phyloP scores from a whole-genome alignment of 306 rosid genomes.

The cucumber (Cucumis sativus) region DNA sequence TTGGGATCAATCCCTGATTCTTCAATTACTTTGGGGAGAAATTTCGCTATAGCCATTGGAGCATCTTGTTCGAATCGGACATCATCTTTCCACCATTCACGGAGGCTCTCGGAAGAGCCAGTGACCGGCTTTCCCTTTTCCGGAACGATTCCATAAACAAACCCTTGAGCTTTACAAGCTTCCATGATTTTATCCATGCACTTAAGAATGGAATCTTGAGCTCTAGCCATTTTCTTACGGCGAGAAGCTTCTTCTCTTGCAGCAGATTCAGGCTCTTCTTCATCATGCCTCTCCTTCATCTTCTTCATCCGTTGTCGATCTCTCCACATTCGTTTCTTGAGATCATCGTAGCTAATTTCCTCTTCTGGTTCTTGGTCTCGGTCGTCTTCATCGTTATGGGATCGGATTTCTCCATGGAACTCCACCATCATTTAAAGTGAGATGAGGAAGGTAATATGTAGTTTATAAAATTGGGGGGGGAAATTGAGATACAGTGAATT shows the following conservation, averaged over 20 bases:
- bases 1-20: constrained; percentile 3
- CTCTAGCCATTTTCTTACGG: constrained; percentile 44
- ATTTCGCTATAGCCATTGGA: constrained; percentile 17
- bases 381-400: background rate
- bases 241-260: constrained; percentile 42
- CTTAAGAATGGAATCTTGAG: constrained; percentile 51
- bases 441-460: no score
- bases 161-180: constrained; percentile 44
- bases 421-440: constrained; percentile 11
- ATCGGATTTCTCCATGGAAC: constrained; percentile 10
- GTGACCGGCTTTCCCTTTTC: constrained; percentile 53
- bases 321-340: constrained; percentile 56
- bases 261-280: constrained; percentile 8
- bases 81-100: constrained; percentile 47
- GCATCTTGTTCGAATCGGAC: constrained; percentile 28
- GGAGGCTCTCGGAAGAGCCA: constrained; percentile 46
- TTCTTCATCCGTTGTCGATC: constrained; percentile 27
- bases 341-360: constrained; percentile 29
- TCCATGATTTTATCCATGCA: constrained; percentile 63
- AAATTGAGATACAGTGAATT: background rate
- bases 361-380: constrained; percentile 12
- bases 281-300: constrained; percentile 19
- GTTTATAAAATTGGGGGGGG: no score
- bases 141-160: constrained; percentile 52
- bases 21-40: constrained; percentile 12